These are phyloP conservation scores for Parafenestella ontariensis DNA, from an alignment of 2,329 filamentous ascomycete genomes.

Conservation along the genomic window DNA sequence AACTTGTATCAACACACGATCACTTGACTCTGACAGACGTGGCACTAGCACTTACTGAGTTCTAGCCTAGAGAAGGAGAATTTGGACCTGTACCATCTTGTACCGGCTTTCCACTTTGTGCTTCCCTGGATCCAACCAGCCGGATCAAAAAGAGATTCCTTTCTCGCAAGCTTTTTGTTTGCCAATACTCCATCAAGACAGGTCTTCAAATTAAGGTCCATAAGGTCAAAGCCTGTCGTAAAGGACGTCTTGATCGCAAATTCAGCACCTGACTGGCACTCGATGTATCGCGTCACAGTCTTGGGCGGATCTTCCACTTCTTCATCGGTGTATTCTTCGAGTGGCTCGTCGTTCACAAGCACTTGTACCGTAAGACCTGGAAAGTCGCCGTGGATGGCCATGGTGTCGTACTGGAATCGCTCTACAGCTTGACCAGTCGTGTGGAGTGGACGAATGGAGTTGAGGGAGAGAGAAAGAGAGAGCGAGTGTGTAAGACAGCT, in stretches of 20 bases:
- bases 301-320: not conserved
- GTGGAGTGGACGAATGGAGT: too few species aligned
- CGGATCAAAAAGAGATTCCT: not conserved
- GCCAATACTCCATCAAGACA: not conserved
- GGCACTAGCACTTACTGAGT: not conserved
- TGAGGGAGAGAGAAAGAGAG: too few species aligned
- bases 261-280: not conserved
- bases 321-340: not conserved
- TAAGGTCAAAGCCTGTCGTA: not conserved
- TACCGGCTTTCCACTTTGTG: not conserved
- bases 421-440: too few species aligned
- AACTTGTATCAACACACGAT: not conserved
- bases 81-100: not conserved
- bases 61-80: not conserved
- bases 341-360: not conserved
- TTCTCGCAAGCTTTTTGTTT: not conserved
- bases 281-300: not conserved
- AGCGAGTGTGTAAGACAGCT: too few species aligned
- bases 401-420: too few species aligned
- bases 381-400: not conserved
- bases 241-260: slow-evolving; percentile 2
- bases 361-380: not conserved
- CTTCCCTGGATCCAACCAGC: not conserved
- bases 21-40: not conserved
- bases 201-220: not conserved